Evolutionary conservation across 1,284 basidiomycete species (phyloP), one percentile per base, ranked within the genome.

Genomic region (Fomitopsis palustris): DNA sequence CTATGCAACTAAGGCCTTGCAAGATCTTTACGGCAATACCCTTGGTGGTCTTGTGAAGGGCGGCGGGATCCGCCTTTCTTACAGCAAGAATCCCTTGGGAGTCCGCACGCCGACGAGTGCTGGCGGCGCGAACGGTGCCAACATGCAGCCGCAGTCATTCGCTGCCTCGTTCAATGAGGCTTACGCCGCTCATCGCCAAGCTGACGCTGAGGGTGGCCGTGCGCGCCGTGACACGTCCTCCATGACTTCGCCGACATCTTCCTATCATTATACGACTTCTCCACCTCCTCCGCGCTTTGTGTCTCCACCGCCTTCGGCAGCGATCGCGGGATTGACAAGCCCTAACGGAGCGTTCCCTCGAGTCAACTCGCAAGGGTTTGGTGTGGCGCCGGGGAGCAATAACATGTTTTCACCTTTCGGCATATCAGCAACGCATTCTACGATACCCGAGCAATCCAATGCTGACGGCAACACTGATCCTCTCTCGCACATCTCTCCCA

Each of bases 1-100:
- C 10, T 86, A 81, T 67, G 96, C 96, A 2, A 87, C 92, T 4
- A 87, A 85, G 72, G 93, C 95, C 16, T 81, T 98, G 72, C 86
- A 88, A 62, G 92, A 96, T 53, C 80, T 98, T 59, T 95, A 96
- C 63, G 96, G 96, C n/a, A 84, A 96, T 70, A 93, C 87, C 10
- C 80, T 99, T 39, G 86, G 87, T 62, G 95, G 96, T 1, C 78
- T 96, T 25, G 92, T 99, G 72, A 97, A 96, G 75, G 93, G 93
- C 60, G 93, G 92, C 39, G 94, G 95, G 5, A 97, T 99, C 61
- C 90, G 96, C 38, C 77, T 99, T 59, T 96, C 95, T 17, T 99
- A 96, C 74, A 96, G 93, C 75, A 96, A 96, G 81, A 96, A 96
- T 70, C 94, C 94, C 14, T 81, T 96, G 16, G 94, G 94, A 45